These are phyloP conservation scores for Ascochyta clinopodiicola DNA, from an alignment of 2,329 filamentous ascomycete genomes.

Conservation along the genomic window DNA sequence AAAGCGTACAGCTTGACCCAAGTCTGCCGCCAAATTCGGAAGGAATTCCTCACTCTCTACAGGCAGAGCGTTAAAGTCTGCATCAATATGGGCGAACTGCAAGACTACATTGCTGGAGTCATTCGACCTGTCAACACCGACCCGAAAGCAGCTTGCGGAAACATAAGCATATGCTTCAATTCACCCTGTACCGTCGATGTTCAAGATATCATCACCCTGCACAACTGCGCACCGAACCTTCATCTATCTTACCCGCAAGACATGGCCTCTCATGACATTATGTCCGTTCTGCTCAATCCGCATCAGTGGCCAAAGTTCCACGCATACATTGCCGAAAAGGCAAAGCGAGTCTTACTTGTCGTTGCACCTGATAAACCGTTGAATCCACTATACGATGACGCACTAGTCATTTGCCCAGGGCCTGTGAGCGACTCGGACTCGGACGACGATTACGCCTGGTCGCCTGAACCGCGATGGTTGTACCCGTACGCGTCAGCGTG, in stretches of 20 bases:
- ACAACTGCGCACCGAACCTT: neutral
- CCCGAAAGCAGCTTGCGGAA: neutral
- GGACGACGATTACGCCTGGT: neutral
- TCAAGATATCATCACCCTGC: neutral
- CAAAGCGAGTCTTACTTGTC: neutral
- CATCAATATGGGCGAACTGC: neutral
- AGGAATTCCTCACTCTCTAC: neutral
- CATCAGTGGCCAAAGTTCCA: slow-evolving; percentile 1
- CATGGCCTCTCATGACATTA: neutral
- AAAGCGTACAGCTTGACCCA: neutral
- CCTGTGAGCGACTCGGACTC: neutral
- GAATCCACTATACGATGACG: neutral
- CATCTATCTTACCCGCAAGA: neutral
- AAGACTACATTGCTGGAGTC: neutral
- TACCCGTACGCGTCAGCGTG: neutral
- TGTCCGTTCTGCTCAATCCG: neutral
- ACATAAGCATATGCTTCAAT: neutral
- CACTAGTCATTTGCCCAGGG: neutral
- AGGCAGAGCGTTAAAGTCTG: neutral
- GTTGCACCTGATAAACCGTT: neutral
- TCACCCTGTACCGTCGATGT: neutral
- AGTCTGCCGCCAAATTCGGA: neutral
- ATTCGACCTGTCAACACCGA: neutral
- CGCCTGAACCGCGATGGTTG: neutral
- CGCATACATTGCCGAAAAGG: neutral